A percentile compares a stretch with the other conserved stretches of the same genome.
phyloP scores from a whole-genome alignment of 2,329 filamentous ascomycete genomes.

The Monosporascus sp. region DNA sequence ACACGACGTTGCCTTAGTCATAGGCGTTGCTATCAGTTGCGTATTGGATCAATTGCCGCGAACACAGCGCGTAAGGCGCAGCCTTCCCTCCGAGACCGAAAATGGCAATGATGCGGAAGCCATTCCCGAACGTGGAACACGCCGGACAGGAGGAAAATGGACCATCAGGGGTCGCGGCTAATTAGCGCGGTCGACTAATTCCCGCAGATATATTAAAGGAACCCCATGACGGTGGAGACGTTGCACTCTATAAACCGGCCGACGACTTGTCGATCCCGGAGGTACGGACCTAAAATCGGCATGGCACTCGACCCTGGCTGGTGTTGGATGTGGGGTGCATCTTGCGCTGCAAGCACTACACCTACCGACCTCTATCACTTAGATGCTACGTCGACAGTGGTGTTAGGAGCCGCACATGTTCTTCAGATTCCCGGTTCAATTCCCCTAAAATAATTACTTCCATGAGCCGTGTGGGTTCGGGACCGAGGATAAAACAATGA shows the following conservation, averaged over 20 bases:
- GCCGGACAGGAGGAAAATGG: conserved; percentile 17
- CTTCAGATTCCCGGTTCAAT: too few relatives aligned
- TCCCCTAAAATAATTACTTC: not conserved
- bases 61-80: not conserved
- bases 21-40: not conserved
- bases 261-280: conserved; percentile 15
- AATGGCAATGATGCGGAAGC: conserved; percentile 23
- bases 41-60: not conserved
- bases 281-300: conserved; percentile 10
- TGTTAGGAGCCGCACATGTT: not conserved
- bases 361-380: not conserved
- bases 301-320: not conserved
- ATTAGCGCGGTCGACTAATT: conserved; percentile 13
- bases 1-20: not conserved
- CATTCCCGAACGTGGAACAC: conserved; percentile 18
- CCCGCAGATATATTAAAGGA: conserved; percentile 12
- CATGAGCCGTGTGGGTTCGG: not conserved
- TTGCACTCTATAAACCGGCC: conserved; percentile 6
- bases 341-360: not conserved
- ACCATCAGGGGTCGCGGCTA: conserved; percentile 19
- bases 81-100: conserved; percentile 21
- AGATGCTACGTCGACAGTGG: not conserved
- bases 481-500: not conserved
- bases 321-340: not conserved
- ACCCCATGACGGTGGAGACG: not conserved